Evolutionary conservation across 805 yeast genomes (phyloP), one percentile per base, ranked within the genome.

Genomic region (Candida sonorensis): DNA sequence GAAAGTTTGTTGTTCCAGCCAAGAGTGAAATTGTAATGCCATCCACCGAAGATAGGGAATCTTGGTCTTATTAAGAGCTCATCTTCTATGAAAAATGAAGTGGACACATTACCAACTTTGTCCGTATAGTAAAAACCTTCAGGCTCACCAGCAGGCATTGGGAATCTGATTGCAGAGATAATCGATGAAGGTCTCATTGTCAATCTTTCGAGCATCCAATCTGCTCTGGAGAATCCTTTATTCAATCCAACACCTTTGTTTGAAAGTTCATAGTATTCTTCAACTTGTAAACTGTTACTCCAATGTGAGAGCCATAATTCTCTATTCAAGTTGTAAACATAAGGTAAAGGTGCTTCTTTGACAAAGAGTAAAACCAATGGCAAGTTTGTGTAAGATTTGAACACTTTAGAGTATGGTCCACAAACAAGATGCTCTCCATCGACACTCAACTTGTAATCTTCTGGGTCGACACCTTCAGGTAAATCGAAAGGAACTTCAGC

Each of bases 11-110:
- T 72, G 30, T 79, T 74, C 95, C 95, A 92, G n/a, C 97, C 97
- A 45, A 90, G 59, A 15, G 97, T 92, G 67, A 85, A 92, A 61
- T 90, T 86, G 61, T 86, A 90, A 49, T 78, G 71, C 98, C 98
- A 92, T 26, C 88, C 94, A 30, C 98, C 98, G 59, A 85, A 83
- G 6, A 92, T 55, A n/a, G 98, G 98, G 65, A 67, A 92, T 56
- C 98, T 72, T 35, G 97, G 97, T 50, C 71, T 74, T 42, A 92
- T 56, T 22, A 78, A 62, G 29, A 85, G 60, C 38, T 61, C 59
- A 26, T 68, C 57, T 26, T 59, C 58, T 4, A 60, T 51, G 17
- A 61, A 39, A 40, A 64, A 63, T 30, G 81, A 80, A 3, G 97
- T 83, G 6, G 95, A 79, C 10, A 90, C 95, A 59, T 85, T 84